These are phyloP conservation scores for Fusarium robinianum DNA, from an alignment of 2,329 filamentous ascomycete genomes.

Conservation along the genomic window DNA sequence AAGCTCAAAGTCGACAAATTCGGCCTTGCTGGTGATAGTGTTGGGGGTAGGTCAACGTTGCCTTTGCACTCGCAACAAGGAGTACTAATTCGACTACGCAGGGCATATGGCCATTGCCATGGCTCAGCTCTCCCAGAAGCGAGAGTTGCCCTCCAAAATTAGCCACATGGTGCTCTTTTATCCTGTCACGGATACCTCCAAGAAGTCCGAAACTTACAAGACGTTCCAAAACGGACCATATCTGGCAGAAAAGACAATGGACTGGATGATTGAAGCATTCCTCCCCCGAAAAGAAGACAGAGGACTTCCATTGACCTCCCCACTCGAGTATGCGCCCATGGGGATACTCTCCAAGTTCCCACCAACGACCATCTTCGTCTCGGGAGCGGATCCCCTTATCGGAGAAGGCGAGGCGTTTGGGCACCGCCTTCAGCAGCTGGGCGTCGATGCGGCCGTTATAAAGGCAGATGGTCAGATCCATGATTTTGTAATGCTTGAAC, in stretches of 20 bases:
- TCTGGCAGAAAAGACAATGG: conserved; percentile 22
- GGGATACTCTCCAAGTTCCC: conserved; percentile 19
- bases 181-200: conserved; percentile 18
- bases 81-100: neutral
- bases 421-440: conserved; percentile 9
- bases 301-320: conserved; percentile 16
- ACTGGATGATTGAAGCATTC: conserved; percentile 23
- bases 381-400: conserved; percentile 13
- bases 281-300: conserved; percentile 6
- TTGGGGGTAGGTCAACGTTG: conserved; percentile 8
- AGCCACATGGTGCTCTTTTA: conserved; percentile 13
- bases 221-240: conserved; percentile 19
- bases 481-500: conserved; percentile 15
- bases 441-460: conserved; percentile 5
- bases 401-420: conserved; percentile 17
- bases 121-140: conserved; percentile 9
- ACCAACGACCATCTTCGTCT: conserved; percentile 9
- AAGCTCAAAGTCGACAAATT: conserved; percentile 4
- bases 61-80: fast-evolving
- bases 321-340: neutral
- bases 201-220: conserved; percentile 15
- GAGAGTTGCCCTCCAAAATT: conserved; percentile 5
- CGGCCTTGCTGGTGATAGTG: conserved; percentile 18
- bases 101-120: conserved; percentile 24
- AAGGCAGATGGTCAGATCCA: conserved; percentile 21